A percentile compares a stretch with the other conserved stretches of the same genome.
phyloP scores from a whole-genome alignment of 345 rosid species.

The Melaleuca quinquenervia region DNA sequence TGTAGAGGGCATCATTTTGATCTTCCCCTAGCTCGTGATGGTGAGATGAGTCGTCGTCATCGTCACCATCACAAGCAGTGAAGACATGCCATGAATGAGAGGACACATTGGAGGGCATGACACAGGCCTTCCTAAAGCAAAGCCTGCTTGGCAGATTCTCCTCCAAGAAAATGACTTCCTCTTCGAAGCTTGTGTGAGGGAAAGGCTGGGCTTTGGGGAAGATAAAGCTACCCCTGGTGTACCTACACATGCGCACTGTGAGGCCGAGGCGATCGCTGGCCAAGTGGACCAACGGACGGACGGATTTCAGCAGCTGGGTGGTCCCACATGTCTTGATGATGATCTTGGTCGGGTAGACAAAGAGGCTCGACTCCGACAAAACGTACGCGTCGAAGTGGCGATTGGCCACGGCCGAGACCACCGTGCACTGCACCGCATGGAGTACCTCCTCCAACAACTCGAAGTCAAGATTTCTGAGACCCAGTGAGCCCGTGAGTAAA shows the following conservation, averaged over 20 bases:
- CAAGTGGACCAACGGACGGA: constrained; percentile 62
- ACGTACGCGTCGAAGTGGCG: constrained; percentile 79
- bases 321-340: constrained; percentile 97
- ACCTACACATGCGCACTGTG: constrained; percentile 43
- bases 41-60: not conserved
- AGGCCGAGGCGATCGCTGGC: constrained; percentile 48
- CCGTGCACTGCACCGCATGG: constrained; percentile 73
- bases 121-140: constrained; percentile 55
- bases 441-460: constrained; percentile 54
- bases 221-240: constrained; percentile 84
- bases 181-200: constrained; percentile 75
- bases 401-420: constrained; percentile 86
- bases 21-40: not conserved
- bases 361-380: constrained; percentile 84
- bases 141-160: constrained; percentile 44
- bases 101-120: constrained; percentile 56
- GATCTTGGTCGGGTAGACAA: constrained; percentile 84
- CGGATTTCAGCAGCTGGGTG: constrained; percentile 78
- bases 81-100: constrained; percentile 82
- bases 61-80: constrained; percentile 35
- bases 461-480: constrained; percentile 68
- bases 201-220: constrained; percentile 79
- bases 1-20: constrained; percentile 14
- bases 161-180: constrained; percentile 62
- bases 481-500: constrained; percentile 13